Evolutionary conservation across 2,329 filamentous ascomycete genomes (phyloP), one percentile per base, ranked within the genome.

Genomic region (Penicillium polonicum): DNA sequence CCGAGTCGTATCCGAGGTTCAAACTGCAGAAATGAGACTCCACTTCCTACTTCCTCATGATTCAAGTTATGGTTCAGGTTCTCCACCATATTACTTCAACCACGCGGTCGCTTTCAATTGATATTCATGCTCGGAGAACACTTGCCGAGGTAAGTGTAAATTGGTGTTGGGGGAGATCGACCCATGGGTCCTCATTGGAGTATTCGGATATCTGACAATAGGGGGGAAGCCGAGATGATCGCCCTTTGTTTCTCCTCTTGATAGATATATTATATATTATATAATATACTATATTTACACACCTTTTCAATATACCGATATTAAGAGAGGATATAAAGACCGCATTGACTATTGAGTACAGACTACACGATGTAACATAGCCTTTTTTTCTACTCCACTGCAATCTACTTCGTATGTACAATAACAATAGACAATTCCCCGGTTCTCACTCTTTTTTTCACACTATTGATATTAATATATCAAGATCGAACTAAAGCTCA

Each of bases 391-490:
- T 17, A 42, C 39, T 42, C 21, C 39, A 42, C 39, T 6, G 7
- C 39, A 42, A 42, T 23, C 21, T 42, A 42, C n/a, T 6, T 2
- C n/a, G 1, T 3, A 19, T 39, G n/a, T 12, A 39, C 21, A 23
- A 33, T 12, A 42, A 29, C 43, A 36, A 48, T 19, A 29, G 9
- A 19, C 25, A 29, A 45, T 45, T 12, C 21, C 44, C 13, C 21
- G 15, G 7, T 39, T 23, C 15, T 36, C 45, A 23, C 23, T 23
- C 23, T 23, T 23, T 23, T 23, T 23, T 23, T 23, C 23, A 48
- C 31, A 23, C 48, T 51, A 51, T 51, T 23, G 48, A 43, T 31
- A 42, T 51, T 43, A 43, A 51, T 51, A 43, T 31, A 51, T 31
- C 23, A 23, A 33, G 9, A 17, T 36, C 23, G 1, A 23, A 12